Base-by-base conservation (phyloP, 2,329 filamentous ascomycete species). In the Curvularia spicifera region DNA sequence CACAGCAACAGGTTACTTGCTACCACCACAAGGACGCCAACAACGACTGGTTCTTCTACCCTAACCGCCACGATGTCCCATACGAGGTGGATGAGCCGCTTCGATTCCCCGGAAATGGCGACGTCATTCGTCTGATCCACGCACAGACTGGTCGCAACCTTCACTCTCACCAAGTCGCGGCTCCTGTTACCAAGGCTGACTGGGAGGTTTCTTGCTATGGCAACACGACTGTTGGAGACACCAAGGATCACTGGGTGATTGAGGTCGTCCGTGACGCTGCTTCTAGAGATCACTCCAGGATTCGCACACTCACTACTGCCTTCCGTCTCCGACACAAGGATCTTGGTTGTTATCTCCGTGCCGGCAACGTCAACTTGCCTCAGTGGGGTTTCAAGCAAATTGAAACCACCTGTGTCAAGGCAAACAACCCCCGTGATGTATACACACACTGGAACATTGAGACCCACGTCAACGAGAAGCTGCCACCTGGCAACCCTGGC, bases 371-470 rank as follows among this genome's bases (percentile, higher is more conserved):
- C 70, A 99, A 98, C 79, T 84, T 99, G 64, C 95, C 95, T 51
- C 95, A 98, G 76, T 99, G 95, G 95, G 95, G 95, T 76, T 99
- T 99, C 85, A 97, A 98, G 82, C 95, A 99, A 80, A 98, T 99
- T 66, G 95, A 99, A 81, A 93, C 95, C 35, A 96, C 93, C 26
- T 99, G 95, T 79, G 88, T 89, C 67, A 97, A 96, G 83, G 87
- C 90, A 68, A 97, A 97, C 82, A 95, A 94, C 71, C 92, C 93
- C 6, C 87, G 89, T 53, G 95, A 99, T 77, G 87, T 93, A 40
- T 98, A 96, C 78, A 99, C 95, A 8, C 95, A 98, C 82, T 99
- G 95, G 95, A 99, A 99, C 79, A 89, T 99, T 33, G 95, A 99
- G 82, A 89, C 91, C 55, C 95, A 99, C 79, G 87, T 84, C 78